Evolutionary conservation across 1,139 yeast genomes (phyloP), one percentile per base, ranked within the genome.

Genomic region (Suhomyces yuchorum): DNA sequence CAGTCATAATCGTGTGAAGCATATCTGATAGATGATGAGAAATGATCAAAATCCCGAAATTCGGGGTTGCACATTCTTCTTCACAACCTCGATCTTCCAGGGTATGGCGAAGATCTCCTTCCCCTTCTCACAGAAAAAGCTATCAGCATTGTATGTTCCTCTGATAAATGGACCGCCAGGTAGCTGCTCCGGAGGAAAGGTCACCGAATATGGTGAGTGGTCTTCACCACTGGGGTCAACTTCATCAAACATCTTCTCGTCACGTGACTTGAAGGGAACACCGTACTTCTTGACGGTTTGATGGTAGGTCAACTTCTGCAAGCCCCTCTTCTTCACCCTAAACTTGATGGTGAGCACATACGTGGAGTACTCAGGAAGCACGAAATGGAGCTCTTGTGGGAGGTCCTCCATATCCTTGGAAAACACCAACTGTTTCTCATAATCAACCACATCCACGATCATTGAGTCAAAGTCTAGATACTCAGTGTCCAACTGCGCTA

Each of bases 151-250:
- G 50, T 66, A 69, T n/a, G 57, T 56, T 1, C 75, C 75, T 49
- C 76, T 60, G 36, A 67, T 52, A 35, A 72, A 58, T 26, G 60
- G 50, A 2, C 77, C 77, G 9, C 68, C 67, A 0, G 77, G 77
- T 4, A 72, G 54, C 11, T 62, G 58, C 33, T 70, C 75, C 2
- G 67, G 64, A 0, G 64, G 63, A 41, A 72, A 66, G 6, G 62
- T 57, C 4, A 63, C 57, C 5, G 50, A 40, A 34, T 55, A 57
- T 32, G 61, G 59, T 15, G 46, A 43, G 11, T 54, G 56, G 8
- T 54, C 59, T 8, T 48, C 52, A 19, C 52, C 58, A 44, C 61
- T 66, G 18, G 57, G 59, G 0, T 49, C 42, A 9, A 62, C 66
- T 22, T 42, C 36, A 8, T 61, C 63, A 17, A 56, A 48, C 44